Evolutionary conservation across 345 rosid genomes (phyloP).

Genomic region (Heritiera fomes): DNA sequence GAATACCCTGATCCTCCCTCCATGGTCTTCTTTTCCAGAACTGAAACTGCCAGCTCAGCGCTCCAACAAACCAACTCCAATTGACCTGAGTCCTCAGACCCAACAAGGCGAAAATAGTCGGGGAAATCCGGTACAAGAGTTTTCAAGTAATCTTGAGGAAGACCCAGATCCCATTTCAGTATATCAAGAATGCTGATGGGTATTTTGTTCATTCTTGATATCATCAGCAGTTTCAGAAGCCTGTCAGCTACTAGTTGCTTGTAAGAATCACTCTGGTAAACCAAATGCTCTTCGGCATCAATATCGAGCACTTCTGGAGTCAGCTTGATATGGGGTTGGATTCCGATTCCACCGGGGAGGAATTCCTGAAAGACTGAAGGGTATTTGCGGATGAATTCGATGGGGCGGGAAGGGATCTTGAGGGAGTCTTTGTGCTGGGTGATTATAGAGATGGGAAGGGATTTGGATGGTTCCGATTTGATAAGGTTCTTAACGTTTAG

Average conservation of each 20-base stretch:
- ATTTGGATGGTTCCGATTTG: conserved; percentile 80
- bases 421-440: conserved; percentile 53
- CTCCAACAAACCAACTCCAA: conserved; percentile 92
- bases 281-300: conserved; percentile 81
- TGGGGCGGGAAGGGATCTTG: conserved; percentile 72
- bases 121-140: conserved; percentile 75
- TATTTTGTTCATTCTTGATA: conserved; percentile 53
- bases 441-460: conserved; percentile 76
- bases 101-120: conserved; percentile 66
- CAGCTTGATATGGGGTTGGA: conserved; percentile 84
- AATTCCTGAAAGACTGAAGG: conserved; percentile 76
- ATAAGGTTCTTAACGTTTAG: conserved; percentile 70
- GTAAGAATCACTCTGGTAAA: conserved; percentile 71
- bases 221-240: conserved; percentile 75
- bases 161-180: conserved; percentile 83
- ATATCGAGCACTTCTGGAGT: conserved; percentile 68
- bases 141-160: conserved; percentile 57
- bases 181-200: conserved; percentile 58
- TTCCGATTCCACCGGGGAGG: conserved; percentile 68
- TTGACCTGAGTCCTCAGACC: conserved; percentile 25
- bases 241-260: conserved; percentile 63
- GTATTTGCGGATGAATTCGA: conserved; percentile 77
- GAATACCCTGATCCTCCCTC: conserved; percentile 31
- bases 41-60: conserved; percentile 56
- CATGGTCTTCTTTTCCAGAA: conserved; percentile 55